A percentile compares a stretch with the other conserved stretches of the same genome.
Conservation (phyloP, 2,329 filamentous ascomycete genomes). For the Didymella sp. region DNA sequence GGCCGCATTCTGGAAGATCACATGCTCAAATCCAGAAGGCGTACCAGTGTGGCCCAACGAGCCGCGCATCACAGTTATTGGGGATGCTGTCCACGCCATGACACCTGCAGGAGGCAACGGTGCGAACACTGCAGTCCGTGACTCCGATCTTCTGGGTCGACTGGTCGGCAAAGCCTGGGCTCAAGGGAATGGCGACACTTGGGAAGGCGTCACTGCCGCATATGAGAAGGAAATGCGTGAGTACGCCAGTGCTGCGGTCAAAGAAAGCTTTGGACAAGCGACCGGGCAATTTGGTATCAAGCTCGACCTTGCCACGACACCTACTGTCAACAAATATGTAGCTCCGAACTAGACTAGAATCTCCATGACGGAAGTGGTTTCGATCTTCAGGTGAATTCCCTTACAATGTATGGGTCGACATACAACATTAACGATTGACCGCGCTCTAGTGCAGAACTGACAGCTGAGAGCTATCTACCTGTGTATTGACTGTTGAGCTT, state of each 20-base stretch:
- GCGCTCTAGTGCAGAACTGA: background rate
- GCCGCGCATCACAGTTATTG: slow-evolving; percentile 57
- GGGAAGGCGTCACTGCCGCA: slow-evolving; percentile 45
- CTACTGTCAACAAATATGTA: slow-evolving; percentile 28
- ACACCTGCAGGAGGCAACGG: slow-evolving; percentile 56
- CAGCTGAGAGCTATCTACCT: background rate
- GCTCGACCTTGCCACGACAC: slow-evolving; percentile 28
- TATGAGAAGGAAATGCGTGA: slow-evolving; percentile 50
- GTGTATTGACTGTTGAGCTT: background rate
- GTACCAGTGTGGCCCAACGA: slow-evolving; percentile 68
- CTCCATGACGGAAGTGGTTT: background rate
- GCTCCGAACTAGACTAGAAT: slow-evolving; percentile 22
- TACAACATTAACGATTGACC: background rate
- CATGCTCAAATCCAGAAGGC: slow-evolving; percentile 65
- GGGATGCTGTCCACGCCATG: slow-evolving; percentile 57
- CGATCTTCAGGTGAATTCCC: background rate
- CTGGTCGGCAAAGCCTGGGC: slow-evolving; percentile 40
- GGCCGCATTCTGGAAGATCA: slow-evolving; percentile 72
- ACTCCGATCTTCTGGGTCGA: slow-evolving; percentile 53
- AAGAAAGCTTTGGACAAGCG: slow-evolving; percentile 57
- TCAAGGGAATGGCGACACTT: slow-evolving; percentile 30
- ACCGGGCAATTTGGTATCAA: slow-evolving; percentile 22
- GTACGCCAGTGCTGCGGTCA: slow-evolving; percentile 53
- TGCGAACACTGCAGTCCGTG: slow-evolving; percentile 55
- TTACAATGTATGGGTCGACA: too few species aligned